A percentile compares a stretch with the other conserved stretches of the same genome.
phyloP scores from a whole-genome alignment of 768 basidiomycete genomes.

The Pleurotus eryngii region DNA sequence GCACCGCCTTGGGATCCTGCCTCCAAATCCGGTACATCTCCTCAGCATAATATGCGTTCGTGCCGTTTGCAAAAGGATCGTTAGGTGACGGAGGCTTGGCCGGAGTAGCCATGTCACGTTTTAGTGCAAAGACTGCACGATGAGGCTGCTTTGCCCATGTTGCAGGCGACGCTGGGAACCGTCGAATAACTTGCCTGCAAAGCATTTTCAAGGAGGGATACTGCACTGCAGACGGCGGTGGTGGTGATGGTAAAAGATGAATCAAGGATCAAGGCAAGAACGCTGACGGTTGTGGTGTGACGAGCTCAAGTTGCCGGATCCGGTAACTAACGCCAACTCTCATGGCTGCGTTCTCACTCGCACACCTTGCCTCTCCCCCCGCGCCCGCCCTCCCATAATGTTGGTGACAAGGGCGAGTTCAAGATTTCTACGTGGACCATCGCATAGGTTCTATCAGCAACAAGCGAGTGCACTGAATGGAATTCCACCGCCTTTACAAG shows the following conservation, averaged over 20 bases:
- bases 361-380: not conserved
- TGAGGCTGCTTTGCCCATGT: conserved; percentile 14
- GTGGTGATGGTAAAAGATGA: not conserved
- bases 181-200: conserved; percentile 31
- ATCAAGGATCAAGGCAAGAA: conserved; percentile 6
- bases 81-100: conserved; percentile 62
- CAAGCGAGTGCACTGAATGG: conserved; percentile 25
- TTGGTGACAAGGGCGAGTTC: not conserved
- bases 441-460: conserved; percentile 2
- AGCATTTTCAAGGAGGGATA: conserved; percentile 21
- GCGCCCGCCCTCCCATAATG: not conserved
- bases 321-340: not conserved
- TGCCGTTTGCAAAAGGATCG: conserved; percentile 89
- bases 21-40: conserved; percentile 95
- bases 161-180: conserved; percentile 22
- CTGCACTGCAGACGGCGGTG: conserved; percentile 5
- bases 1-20: conserved; percentile 88
- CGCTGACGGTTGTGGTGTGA: conserved; percentile 6
- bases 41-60: conserved; percentile 92
- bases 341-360: not conserved
- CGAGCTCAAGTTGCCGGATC: conserved; percentile 6
- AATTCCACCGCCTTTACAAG: conserved; percentile 76
- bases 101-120: conserved; percentile 44
- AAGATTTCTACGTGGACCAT: not conserved
- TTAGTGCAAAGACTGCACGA: conserved; percentile 9